Base-by-base conservation (phyloP, 495 filamentous ascomycete species). In the Corynascus novoguineensis region DNA sequence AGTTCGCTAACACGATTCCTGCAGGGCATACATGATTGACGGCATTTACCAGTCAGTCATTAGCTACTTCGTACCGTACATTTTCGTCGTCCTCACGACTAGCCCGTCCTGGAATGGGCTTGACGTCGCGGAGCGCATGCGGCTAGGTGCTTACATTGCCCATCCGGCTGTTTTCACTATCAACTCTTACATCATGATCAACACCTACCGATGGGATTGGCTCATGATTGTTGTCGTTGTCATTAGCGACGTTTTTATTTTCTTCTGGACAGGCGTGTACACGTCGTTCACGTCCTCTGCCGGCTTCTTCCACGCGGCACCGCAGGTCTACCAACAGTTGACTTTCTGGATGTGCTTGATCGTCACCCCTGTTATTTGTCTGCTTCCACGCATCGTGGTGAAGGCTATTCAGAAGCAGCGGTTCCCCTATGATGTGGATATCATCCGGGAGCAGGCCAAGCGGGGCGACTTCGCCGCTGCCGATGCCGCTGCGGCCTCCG, bases 191-290 rank as follows among this genome's bases (percentile, higher is more conserved):
- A 86, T 99, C 63, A 75, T 97, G 60, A 81, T 99, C 74, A 99
- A 99, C 70, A 92, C 88, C 5, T 97, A 93, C 70, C 80, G 91
- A 55, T 97, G 95, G 95, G 95, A 99, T 70, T 97, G 92, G 92
- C 76, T 97, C 64, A 89, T 92, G 60, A 63, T 88, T 12, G 75
- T 96, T 65, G 85, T 96, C 63, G 85, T 91, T 28, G 67, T 66
- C 45, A 79, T 97, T 67, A 96, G 91, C 72, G 86, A 86, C 58
- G 68, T 97, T 25, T 78, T 97, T 64, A 85, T 97, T 64, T 99
- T 87, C 80, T 86, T 96, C 73, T 99, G 93, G 95, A 97, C 95
- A 22, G 92, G 89, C 38, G 81, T 96, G 41, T 99, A 92, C 71
- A 90, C 90, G 0, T 76, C 87, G 6, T 81, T 85, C 61, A 77